phyloP scores from a whole-genome alignment of 2,329 filamentous ascomycete genomes.

The Trichoderma sp. region DNA sequence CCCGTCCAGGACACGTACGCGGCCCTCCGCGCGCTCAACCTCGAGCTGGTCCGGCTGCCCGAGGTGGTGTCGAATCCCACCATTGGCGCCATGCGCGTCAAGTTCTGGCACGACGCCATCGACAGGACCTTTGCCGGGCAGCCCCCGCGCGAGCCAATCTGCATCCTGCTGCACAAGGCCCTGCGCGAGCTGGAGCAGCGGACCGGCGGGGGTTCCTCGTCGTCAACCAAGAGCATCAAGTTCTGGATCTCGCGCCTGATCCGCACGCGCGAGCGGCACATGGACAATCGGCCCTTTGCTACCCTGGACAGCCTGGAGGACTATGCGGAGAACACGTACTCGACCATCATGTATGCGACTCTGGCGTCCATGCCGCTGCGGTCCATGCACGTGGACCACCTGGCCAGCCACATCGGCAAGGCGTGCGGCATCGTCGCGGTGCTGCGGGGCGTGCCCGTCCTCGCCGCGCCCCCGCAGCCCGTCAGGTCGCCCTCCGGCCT shows the following conservation, averaged over 20 bases:
- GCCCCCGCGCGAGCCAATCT: conserved; percentile 89
- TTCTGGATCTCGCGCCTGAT: conserved; percentile 79
- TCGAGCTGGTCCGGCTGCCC: conserved; percentile 86
- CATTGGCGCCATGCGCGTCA: conserved; percentile 84
- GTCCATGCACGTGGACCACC: conserved; percentile 84
- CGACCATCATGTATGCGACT: conserved; percentile 85
- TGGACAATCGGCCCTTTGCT: conserved; percentile 81
- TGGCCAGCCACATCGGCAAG: conserved; percentile 94
- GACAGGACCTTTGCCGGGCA: conserved; percentile 73
- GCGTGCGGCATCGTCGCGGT: conserved; percentile 85
- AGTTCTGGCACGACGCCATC: conserved; percentile 91
- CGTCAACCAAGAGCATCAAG: conserved; percentile 57
- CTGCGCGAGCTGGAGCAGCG: conserved; percentile 61
- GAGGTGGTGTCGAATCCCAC: conserved; percentile 87
- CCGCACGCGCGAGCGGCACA: conserved; percentile 76
- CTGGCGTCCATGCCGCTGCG: conserved; percentile 77
- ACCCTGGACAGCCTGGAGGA: conserved; percentile 74
- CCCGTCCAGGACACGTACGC: conserved; percentile 80
- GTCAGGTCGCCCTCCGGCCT: conserved; percentile 48
- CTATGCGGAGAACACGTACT: conserved; percentile 94
- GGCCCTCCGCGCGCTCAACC: conserved; percentile 87
- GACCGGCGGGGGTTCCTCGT: conserved; percentile 40
- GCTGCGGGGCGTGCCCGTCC: conserved; percentile 80
- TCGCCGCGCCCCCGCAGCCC: conserved; percentile 70
- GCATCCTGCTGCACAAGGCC: conserved; percentile 76